Base-by-base conservation (phyloP, 768 basidiomycete genomes). In the Termitomyces heimii region DNA sequence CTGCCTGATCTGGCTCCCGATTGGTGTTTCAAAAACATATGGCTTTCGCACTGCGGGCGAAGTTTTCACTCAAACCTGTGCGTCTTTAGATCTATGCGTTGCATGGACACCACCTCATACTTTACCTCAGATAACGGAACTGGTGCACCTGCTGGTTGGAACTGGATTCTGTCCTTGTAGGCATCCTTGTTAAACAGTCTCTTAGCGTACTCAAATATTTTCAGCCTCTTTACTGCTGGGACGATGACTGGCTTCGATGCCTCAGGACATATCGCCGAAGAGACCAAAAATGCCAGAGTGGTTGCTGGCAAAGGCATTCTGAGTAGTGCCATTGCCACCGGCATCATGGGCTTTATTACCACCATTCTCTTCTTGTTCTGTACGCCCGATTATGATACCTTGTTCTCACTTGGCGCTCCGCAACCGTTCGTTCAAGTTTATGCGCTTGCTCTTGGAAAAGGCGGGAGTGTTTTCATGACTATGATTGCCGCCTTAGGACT, bases 401-500 rank as follows among this genome's bases (percentile, higher is more conserved):
- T 94, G 29, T 94, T 93, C 67, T 71, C 85, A 4, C 76, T 95
- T 20, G 73, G 82, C 29, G 91, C 93, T 0, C 94, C 94, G 0
- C 93, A 97, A 66, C 94, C 94, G 0, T 97, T 95, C 62, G 93
- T 95, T 13, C 88, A 86, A 63, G 77, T 97, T 13, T 96, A 94
- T 67, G 86, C 86, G 1, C 71, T 92, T 54, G 92, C 94, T 0
- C 71, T 96, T 4, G 94, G 94, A 7, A 85, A 80, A 66, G 84
- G 83, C 13, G 84, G 83, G 0, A 88, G 89, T 63, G 77, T 91
- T 40, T 88, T 97, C 67, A 94, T 96, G 94, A 94, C 92, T 5
- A 71, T 84, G 48, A 78, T 97, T 47, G 92, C 94, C 2, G 81
- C 83, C 35, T 55, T 95, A 32, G 94, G 94, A n/a, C 78, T 96